Base-by-base conservation (phyloP, 768 basidiomycete genomes). In the Termitomyces sp. region DNA sequence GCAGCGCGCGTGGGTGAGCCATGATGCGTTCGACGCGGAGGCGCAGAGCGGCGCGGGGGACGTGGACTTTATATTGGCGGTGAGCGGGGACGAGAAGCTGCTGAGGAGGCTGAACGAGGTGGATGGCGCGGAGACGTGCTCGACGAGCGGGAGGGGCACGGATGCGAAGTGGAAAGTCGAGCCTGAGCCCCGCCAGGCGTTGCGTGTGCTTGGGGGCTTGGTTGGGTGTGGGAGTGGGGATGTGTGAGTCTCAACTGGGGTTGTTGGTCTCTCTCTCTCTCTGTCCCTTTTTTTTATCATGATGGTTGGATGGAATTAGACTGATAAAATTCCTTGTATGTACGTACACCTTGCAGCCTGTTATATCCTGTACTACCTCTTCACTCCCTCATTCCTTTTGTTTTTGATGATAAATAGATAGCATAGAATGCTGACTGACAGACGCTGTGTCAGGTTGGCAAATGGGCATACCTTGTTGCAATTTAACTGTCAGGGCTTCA, bases 31-130 rank as follows among this genome's bases (percentile, higher is more conserved):
- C 13, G 54, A 35, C 12, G 32, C 5, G 12, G 53, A 40, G 41
- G 10, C 32, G 43, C n/a, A 23, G 43, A 14, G 26, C 10, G 28
- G 40, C 2, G 47, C 8, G 1, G 74, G 71, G 41, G 83, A 83
- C 32, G 70, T 78, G 46, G 80, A 84, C 59, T 85, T 88, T 57
- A 74, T 89, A 55, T 71, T 91, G 44, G 86, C 83, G 9, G 68
- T 91, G 40, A 86, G 88, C 55, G 80, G 82, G 50, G 92, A 94
- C 70, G 90, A 93, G 77, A 88, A 88, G 63, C 71, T 93, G n/a
- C n/a, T n/a, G n/a, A n/a, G n/a, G n/a, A n/a, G n/a, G n/a, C n/a
- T n/a, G n/a, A n/a, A n/a, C n/a, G 70, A 91, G 66, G 72, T 93
- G 59, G 86, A 89, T 46, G 75, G 80, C 40, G 81, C 85, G 13